phyloP scores from a whole-genome alignment of 2,329 filamentous ascomycete species.

The Nothophaeocryptopus gaeumannii region DNA sequence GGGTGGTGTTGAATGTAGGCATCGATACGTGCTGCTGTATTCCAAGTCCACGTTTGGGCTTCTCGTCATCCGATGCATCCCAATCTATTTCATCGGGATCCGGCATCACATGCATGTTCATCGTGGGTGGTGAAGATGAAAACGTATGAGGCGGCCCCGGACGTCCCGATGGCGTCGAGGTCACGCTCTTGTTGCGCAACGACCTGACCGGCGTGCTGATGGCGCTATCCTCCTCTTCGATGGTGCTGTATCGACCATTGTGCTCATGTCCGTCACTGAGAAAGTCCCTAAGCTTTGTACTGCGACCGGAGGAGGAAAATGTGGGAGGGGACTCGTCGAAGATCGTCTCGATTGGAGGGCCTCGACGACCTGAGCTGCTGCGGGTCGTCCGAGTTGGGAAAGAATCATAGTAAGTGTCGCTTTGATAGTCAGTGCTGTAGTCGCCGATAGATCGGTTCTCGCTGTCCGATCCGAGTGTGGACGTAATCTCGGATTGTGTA shows the following conservation, averaged over 20 bases:
- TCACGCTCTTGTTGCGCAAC: conserved; percentile 35
- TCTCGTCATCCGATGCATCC: conserved; percentile 36
- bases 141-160: conserved; percentile 35
- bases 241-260: conserved; percentile 42
- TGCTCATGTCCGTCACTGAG: conserved; percentile 44
- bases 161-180: conserved; percentile 37
- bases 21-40: conserved; percentile 35
- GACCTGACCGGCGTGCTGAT: conserved; percentile 48
- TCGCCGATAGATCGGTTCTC: conserved; percentile 69
- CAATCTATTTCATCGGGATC: conserved; percentile 35
- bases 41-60: conserved; percentile 32
- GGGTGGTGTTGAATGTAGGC: conserved; percentile 7
- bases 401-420: conserved; percentile 75
- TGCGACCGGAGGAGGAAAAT: conserved; percentile 33
- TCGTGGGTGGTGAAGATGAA: conserved; percentile 46
- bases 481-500: conserved; percentile 58
- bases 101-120: conserved; percentile 37
- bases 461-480: conserved; percentile 67
- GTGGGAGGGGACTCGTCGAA: conserved; percentile 68
- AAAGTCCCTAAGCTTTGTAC: conserved; percentile 46
- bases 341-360: conserved; percentile 71
- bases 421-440: conserved; percentile 74
- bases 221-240: conserved; percentile 51
- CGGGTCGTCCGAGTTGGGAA: conserved; percentile 68
- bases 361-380: conserved; percentile 64